Percentiles rank a stretch among this genome's conserved stretches.
phyloP scores from a whole-genome alignment of 495 filamentous ascomycete genomes.

The Paragyromitra xinjiangensis region DNA sequence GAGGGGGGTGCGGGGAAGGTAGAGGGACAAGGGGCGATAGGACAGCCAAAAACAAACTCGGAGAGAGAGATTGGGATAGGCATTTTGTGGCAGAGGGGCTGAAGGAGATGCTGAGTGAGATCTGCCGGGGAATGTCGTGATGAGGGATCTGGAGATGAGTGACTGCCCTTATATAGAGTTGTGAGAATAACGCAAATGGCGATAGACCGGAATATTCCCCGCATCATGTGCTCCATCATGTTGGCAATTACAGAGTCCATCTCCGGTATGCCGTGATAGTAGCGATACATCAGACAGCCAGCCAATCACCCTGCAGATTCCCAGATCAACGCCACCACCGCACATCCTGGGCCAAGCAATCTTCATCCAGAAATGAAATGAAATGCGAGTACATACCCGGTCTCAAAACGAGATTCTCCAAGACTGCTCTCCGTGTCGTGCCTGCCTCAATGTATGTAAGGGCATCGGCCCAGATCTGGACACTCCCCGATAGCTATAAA shows the following conservation, averaged over 20 bases:
- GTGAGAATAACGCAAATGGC: neutral
- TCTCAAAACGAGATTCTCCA: too few relatives aligned
- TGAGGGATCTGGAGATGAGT: neutral
- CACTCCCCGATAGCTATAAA: neutral
- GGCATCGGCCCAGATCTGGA: too few relatives aligned
- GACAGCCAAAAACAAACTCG: conserved; percentile 6
- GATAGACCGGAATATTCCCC: neutral
- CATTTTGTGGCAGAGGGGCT: conserved; percentile 2
- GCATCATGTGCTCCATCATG: neutral
- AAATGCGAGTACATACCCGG: too few relatives aligned
- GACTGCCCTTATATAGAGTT: neutral
- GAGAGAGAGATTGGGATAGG: conserved; percentile 24
- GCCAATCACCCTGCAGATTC: neutral
- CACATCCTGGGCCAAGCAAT: too few relatives aligned
- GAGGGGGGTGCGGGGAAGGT: conserved; percentile 1
- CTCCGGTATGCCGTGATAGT: conserved; percentile 1
- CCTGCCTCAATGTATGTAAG: too few relatives aligned
- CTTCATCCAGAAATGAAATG: too few relatives aligned
- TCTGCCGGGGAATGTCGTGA: neutral
- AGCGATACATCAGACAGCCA: neutral
- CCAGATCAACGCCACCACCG: too few relatives aligned
- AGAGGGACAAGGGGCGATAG: neutral
- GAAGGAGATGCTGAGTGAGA: neutral
- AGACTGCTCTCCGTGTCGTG: too few relatives aligned
- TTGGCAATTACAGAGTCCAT: neutral